These are phyloP conservation scores for Simmondsia chinensis DNA, from an alignment of 148 eudicot genomes.

Conservation along the genomic window DNA sequence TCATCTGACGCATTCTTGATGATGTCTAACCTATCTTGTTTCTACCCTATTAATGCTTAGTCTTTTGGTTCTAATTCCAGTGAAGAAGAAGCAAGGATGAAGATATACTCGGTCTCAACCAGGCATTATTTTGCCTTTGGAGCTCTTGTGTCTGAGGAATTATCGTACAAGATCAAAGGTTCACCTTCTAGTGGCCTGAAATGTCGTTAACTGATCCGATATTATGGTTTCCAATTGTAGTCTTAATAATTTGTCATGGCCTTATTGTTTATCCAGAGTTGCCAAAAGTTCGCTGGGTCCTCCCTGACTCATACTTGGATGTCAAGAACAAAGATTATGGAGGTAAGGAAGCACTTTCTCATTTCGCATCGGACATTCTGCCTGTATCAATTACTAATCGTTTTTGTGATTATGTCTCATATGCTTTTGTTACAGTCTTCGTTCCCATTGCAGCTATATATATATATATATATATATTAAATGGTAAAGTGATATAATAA, in stretches of 20 bases:
- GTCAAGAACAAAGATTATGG: slow-evolving; percentile 69
- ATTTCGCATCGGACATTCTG: neutral
- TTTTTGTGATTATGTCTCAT: no score
- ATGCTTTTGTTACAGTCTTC: no score
- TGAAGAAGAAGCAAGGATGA: slow-evolving; percentile 59
- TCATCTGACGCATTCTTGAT: no score
- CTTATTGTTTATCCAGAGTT: slow-evolving; percentile 25
- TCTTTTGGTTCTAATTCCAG: no score
- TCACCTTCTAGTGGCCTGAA: no score
- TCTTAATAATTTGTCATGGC: neutral
- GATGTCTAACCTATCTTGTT: no score
- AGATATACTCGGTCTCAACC: slow-evolving; percentile 59
- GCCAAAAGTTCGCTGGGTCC: slow-evolving; percentile 60
- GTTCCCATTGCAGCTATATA: no score
- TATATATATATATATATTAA: no score
- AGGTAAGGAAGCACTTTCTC: slow-evolving; percentile 22
- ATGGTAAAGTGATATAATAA: no score
- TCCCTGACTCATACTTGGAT: slow-evolving; percentile 82
- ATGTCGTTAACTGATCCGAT: neutral
- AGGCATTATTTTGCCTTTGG: slow-evolving; percentile 58
- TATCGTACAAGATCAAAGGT: slow-evolving; percentile 60
- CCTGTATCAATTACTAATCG: no score
- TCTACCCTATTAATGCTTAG: no score
- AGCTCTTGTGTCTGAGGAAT: slow-evolving; percentile 56
- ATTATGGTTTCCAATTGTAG: neutral